Base-by-base conservation (phyloP, 2,329 filamentous ascomycete species). In the Calycina herbarum region DNA sequence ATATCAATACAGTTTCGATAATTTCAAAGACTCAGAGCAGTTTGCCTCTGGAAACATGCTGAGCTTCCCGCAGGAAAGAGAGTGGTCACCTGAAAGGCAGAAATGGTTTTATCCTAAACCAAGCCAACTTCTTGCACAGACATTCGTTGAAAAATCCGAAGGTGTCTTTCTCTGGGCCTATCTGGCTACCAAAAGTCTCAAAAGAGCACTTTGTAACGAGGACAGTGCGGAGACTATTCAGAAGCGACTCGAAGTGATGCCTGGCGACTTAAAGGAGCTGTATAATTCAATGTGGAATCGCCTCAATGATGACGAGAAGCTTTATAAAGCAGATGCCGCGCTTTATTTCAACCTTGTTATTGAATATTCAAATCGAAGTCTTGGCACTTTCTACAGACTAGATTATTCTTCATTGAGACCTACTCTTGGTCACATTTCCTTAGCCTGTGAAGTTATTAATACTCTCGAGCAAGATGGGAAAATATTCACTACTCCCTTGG, bases 231-330 rank as follows among this genome's bases (percentile, higher is more conserved):
- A 27, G 3, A 24, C 10, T 11, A 51, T 27, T 51, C 45, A 51
- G 27, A 27, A 51, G 20, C 45, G 45, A 27, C 45, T 51, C 8
- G 20, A 51, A 15, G 7, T 63, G 29, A 24, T 70, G 3, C 63
- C 65, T 48, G n/a, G 45, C 13, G 33, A 66, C n/a, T 38, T 70
- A 20, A 15, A 31, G 17, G 31, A 33, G 5, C 35, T 56, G 6
- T 57, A 57, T 35, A 29, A 0, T 29, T 29, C 13, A 57, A 57
- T 57, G 54, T 57, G 54, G 54, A 33, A 20, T 29, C 27, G 54
- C 15, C 54, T 57, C 6, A 35, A 57, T 35, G 27, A 57, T 15
- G 54, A 57, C 3, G 54, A 33, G 8, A 1, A 57, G 27, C 27
- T 57, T 17, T 57, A 57, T 33, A 11, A 20, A 15, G 3, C 27